Evolutionary conservation across 1,284 basidiomycete genomes (phyloP), one percentile per base, ranked within the genome.

Genomic region (Ustilago crameri): DNA sequence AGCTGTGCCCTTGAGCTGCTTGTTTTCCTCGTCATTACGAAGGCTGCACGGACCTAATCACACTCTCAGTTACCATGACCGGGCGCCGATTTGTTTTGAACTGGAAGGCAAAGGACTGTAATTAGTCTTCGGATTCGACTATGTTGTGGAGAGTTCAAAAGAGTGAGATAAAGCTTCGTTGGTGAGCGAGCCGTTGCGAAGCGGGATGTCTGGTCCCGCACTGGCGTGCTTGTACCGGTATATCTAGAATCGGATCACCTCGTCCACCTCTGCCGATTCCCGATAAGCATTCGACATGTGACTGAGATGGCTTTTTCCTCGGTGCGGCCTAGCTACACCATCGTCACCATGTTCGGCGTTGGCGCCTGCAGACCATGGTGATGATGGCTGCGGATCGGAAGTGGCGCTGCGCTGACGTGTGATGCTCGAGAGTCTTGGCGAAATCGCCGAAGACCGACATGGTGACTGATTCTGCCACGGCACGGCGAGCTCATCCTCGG

Each of bases 361-460:
- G 3, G 14, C 37, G 18, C 35, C 46, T 15, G 20, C 23, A 18
- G 54, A 35, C 54, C 50, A 53, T 1, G 50, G 20, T 26, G 44
- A 15, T 2, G 50, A 44, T 17, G 50, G 26, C 1, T 8, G 44
- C 10, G 43, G 49, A 17, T 38, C 42, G 20, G 48, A 52, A 10
- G 57, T 67, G 0, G 53, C 53, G 46, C 64, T 67, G 18, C 64
- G 52, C n/a, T 67, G 57, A 8, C 64, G 53, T 24, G 56, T 40
- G 20, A 17, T 56, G 3, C 32, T 32, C 10, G 53, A 61, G 1
- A 34, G 32, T 32, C 57, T 47, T 24, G 64, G 64, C 15, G 64
- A 67, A 32, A 67, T 34, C 2, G 64, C 64, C 17, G 57, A 60
- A 17, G 57, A 61, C 7, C 51, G 37, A 27, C 64, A 60, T 5